A percentile compares a stretch with the other conserved stretches of the same genome.
Evolutionary conservation across 805 yeast genomes (phyloP).

Genomic region (Sugiyamaella qingdaonensis): DNA sequence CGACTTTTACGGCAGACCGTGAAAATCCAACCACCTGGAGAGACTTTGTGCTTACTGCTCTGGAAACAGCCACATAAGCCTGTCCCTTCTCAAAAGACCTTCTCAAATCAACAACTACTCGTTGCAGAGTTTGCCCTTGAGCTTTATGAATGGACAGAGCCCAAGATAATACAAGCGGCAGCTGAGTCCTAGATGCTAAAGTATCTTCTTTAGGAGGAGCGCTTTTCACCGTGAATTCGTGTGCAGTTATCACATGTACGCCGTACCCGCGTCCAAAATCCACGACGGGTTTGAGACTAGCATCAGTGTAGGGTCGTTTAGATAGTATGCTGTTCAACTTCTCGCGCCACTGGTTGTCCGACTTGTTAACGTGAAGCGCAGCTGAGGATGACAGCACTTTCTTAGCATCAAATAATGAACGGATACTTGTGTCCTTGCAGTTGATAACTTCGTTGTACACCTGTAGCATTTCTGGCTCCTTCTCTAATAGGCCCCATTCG

Average conservation of each 20-base stretch:
- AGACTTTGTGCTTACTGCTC: slow-evolving; percentile 79
- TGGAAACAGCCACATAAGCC: slow-evolving; percentile 90
- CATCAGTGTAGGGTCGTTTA: slow-evolving; percentile 3
- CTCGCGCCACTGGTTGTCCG: background rate
- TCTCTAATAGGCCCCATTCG: background rate
- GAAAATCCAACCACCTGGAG: slow-evolving; percentile 77
- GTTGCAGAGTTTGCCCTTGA: slow-evolving; percentile 83
- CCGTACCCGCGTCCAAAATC: background rate
- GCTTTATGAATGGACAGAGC: slow-evolving; percentile 93
- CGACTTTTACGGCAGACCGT: slow-evolving; percentile 59
- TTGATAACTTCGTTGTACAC: background rate
- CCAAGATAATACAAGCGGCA: slow-evolving; percentile 90
- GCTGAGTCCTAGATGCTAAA: slow-evolving; percentile 64
- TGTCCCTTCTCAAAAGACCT: slow-evolving; percentile 87
- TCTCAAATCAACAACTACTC: slow-evolving; percentile 71
- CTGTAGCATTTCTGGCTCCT: background rate
- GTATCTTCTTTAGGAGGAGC: slow-evolving; percentile 24
- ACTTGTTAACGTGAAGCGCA: background rate
- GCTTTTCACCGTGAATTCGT: background rate
- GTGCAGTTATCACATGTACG: background rate
- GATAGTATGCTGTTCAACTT: background rate
- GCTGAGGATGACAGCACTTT: background rate
- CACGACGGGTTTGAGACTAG: slow-evolving; percentile 20
- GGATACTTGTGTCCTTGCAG: background rate
- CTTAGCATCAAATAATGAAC: background rate